phyloP scores from a whole-genome alignment of 2,329 filamentous ascomycete species.

The Parafenestella ontariensis region DNA sequence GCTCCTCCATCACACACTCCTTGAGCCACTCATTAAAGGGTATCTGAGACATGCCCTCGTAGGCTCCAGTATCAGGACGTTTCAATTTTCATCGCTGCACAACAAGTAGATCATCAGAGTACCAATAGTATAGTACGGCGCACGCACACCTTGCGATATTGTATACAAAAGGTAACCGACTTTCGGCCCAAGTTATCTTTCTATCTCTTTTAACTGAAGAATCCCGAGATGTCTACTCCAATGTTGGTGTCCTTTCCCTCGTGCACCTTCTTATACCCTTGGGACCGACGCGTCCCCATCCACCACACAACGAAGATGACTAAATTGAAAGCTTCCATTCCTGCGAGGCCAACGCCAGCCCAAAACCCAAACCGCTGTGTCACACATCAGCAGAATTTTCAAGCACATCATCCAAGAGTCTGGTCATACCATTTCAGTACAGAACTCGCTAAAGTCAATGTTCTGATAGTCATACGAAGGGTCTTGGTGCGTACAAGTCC shows the following conservation, averaged over 20 bases:
- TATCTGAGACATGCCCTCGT: too few relatives aligned
- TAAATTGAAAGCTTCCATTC: constrained; percentile 24
- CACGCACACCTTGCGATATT: too few relatives aligned
- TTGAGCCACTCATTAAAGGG: too few relatives aligned
- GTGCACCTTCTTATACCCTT: constrained; percentile 20
- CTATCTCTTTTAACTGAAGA: background rate
- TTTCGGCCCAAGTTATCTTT: background rate
- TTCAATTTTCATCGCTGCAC: too few relatives aligned
- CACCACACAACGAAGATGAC: constrained; percentile 23
- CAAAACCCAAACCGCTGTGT: constrained; percentile 19
- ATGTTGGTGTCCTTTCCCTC: background rate
- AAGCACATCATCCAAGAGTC: too few relatives aligned
- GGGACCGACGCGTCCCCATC: constrained; percentile 13
- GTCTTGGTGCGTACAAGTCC: constrained; percentile 22
- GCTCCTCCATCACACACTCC: too few relatives aligned
- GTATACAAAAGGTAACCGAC: too few relatives aligned
- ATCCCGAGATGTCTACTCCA: background rate
- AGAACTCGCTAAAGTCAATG: constrained; percentile 20
- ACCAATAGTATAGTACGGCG: too few relatives aligned
- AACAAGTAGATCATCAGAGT: too few relatives aligned
- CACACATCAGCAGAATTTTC: background rate
- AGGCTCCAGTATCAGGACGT: too few relatives aligned
- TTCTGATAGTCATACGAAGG: constrained; percentile 17
- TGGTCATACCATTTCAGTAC: constrained; percentile 28
- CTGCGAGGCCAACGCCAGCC: constrained; percentile 23